These are phyloP conservation scores for Globisporangium radiosum DNA, from an alignment of 352 stramenopile genomes.

Conservation along the genomic window DNA sequence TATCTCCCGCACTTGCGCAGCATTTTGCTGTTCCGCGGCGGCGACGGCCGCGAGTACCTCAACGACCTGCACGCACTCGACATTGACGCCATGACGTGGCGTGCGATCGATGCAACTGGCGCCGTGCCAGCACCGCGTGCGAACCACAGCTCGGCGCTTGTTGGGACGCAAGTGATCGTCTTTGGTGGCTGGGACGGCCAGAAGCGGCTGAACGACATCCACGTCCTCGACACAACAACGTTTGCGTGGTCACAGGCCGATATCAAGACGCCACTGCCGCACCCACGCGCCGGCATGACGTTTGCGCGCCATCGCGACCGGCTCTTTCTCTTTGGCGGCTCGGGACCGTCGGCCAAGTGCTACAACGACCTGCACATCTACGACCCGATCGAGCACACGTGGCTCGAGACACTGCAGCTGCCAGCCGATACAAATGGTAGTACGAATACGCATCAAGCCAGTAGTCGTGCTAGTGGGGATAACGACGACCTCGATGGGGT, in stretches of 20 bases:
- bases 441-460: too few species aligned
- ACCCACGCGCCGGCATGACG: conserved; percentile 93
- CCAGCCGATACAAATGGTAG: conserved; percentile 5
- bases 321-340: conserved; percentile 95
- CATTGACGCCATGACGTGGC: conserved; percentile 87
- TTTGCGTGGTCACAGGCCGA: conserved; percentile 85
- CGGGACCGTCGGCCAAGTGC: conserved; percentile 89
- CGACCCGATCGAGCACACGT: conserved; percentile 10
- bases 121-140: conserved; percentile 80
- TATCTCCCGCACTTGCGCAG: conserved; percentile 76
- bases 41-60: conserved; percentile 92
- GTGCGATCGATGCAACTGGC: conserved; percentile 68
- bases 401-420: conserved; percentile 15
- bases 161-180: conserved; percentile 86
- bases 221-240: conserved; percentile 89
- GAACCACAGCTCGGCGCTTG: conserved; percentile 92
- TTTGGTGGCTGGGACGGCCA: conserved; percentile 95
- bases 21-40: conserved; percentile 93
- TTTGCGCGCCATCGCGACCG: conserved; percentile 87
- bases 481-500: conserved; percentile 12
- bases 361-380: conserved; percentile 91
- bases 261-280: conserved; percentile 59
- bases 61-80: conserved; percentile 94
- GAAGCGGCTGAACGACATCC: conserved; percentile 93
- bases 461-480: neutral